phyloP scores from a whole-genome alignment of 495 filamentous ascomycete genomes.

The Tuber indicum region DNA sequence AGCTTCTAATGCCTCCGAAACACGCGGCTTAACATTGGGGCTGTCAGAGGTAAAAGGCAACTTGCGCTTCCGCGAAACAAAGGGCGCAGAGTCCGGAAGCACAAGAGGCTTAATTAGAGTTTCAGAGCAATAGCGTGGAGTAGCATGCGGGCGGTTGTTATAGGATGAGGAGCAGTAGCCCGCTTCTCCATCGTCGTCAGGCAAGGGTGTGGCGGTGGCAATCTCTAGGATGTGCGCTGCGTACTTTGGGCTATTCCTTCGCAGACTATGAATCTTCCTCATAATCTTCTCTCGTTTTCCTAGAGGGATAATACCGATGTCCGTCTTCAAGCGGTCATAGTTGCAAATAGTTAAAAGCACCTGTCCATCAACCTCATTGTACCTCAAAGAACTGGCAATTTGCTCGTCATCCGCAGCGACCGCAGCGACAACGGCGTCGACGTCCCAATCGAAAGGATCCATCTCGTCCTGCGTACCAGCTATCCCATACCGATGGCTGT shows the following conservation, averaged over 20 bases:
- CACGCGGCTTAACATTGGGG: not conserved
- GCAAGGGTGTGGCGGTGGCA: conserved; percentile 18
- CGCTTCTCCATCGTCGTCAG: conserved; percentile 6
- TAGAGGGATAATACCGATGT: conserved; percentile 29
- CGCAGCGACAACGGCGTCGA: conserved; percentile 8
- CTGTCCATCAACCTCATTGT: conserved; percentile 30
- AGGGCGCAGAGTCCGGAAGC: not conserved
- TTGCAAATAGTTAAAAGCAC: conserved; percentile 30
- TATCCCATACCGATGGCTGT: not conserved
- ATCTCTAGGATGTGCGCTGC: conserved; percentile 7
- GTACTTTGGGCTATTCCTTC: conserved; percentile 16
- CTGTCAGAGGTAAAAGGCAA: not conserved
- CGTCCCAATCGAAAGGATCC: conserved; percentile 31
- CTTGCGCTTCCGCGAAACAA: not conserved
- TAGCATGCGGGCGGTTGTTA: not conserved
- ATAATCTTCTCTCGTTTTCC: conserved; percentile 31
- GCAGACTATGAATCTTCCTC: conserved; percentile 17
- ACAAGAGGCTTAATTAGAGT: conserved; percentile 4
- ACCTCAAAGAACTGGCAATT: conserved; percentile 17
- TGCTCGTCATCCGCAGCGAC: not conserved
- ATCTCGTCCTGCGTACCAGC: not conserved
- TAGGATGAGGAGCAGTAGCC: not conserved
- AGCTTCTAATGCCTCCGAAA: not conserved
- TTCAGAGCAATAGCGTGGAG: not conserved
- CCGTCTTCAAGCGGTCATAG: conserved; percentile 27